phyloP scores from a whole-genome alignment of 495 filamentous ascomycete genomes.

The Aspergillus heteromorphus region DNA sequence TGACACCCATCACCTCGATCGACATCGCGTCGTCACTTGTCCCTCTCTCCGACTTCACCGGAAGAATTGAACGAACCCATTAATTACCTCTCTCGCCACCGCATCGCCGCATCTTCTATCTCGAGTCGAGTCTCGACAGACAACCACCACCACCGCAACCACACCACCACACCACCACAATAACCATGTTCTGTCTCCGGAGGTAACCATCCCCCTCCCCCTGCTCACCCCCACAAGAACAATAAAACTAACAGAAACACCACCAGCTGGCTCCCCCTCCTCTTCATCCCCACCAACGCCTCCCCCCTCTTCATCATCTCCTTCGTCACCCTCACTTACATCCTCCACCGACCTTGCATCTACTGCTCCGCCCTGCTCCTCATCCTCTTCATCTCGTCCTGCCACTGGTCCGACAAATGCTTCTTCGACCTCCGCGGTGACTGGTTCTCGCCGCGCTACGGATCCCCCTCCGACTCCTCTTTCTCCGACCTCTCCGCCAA shows the following conservation, averaged over 20 bases:
- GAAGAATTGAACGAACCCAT: background rate
- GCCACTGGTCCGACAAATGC: constrained; percentile 86
- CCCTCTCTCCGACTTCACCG: background rate
- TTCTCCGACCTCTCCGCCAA: constrained; percentile 12
- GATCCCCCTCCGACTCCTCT: constrained; percentile 21
- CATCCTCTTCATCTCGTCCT: constrained; percentile 82
- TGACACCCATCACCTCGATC: background rate
- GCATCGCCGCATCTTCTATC: background rate
- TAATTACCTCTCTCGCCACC: constrained; percentile 6
- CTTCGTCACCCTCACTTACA: constrained; percentile 85
- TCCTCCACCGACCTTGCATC: constrained; percentile 82
- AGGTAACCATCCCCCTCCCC: constrained; percentile 47
- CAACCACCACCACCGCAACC: constrained; percentile 2
- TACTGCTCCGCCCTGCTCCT: constrained; percentile 87
- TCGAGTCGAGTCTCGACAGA: constrained; percentile 3
- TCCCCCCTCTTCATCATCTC: constrained; percentile 82
- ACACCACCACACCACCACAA: constrained; percentile 5
- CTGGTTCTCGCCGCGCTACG: constrained; percentile 70
- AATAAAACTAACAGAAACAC: background rate
- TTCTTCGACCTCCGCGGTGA: constrained; percentile 79
- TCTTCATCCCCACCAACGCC: constrained; percentile 60
- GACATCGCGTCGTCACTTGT: background rate
- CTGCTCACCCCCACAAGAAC: background rate
- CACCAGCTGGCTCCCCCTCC: constrained; percentile 36
- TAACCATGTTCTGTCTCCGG: constrained; percentile 74